Evolutionary conservation across 116 monocot species (phyloP).

Genomic region (Phalaenopsis hybrid): DNA sequence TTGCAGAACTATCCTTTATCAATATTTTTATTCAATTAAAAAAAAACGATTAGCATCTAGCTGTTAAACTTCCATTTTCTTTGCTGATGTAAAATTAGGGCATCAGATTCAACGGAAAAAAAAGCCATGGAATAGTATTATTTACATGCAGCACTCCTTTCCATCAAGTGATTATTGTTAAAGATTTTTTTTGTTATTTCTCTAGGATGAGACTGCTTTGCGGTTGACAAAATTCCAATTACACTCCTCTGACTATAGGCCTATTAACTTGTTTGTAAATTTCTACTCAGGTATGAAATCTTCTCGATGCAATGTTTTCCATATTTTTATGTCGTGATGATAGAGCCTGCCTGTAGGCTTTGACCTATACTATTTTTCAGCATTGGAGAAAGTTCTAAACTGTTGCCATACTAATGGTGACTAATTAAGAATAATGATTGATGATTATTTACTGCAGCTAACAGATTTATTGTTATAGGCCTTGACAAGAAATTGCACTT

Average conservation of each 20-base stretch:
- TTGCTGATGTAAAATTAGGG: neutral
- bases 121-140: neutral
- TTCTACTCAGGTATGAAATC: conserved; percentile 72
- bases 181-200: neutral
- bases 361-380: neutral
- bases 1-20: neutral
- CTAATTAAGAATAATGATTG: neutral
- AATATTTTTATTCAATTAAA: neutral
- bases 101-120: neutral
- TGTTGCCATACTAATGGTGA: neutral
- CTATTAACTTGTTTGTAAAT: conserved; percentile 87
- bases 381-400: neutral
- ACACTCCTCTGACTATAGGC: conserved; percentile 65
- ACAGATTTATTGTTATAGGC: neutral
- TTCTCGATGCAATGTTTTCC: neutral
- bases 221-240: conserved; percentile 53
- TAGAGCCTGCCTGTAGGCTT: neutral
- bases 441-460: conserved; percentile 1
- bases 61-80: neutral
- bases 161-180: neutral
- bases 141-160: neutral
- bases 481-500: too few relatives aligned
- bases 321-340: neutral
- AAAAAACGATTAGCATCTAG: neutral
- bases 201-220: conserved; percentile 77